These are phyloP conservation scores for Iris macrosiphon DNA, from an alignment of 106 monocot species.

Conservation along the genomic window DNA sequence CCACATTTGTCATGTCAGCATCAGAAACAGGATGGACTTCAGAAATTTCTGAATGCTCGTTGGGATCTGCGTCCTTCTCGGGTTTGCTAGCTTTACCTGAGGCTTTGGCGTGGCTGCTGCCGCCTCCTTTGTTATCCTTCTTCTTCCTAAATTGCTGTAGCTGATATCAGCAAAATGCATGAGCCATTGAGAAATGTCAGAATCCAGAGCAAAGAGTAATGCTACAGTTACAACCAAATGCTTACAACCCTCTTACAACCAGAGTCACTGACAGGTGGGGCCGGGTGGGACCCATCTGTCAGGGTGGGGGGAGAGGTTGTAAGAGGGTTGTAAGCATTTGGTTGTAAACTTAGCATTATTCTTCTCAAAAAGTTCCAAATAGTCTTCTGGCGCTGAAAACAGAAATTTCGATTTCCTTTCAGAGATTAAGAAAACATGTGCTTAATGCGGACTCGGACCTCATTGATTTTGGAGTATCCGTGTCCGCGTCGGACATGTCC, in stretches of 20 bases:
- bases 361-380: not conserved
- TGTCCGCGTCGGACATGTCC: no score
- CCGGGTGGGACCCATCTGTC: no score
- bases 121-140: conserved; percentile 70
- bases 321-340: no score
- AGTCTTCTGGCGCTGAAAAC: not conserved
- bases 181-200: not conserved
- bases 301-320: no score
- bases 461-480: no score
- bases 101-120: conserved; percentile 27
- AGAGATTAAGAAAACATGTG: not conserved
- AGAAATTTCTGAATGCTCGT: not conserved
- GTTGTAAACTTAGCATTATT: no score
- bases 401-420: not conserved
- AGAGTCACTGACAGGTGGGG: no score
- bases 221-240: no score
- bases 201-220: not conserved
- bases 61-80: conserved; percentile 15
- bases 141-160: conserved; percentile 91
- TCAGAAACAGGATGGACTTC: not conserved
- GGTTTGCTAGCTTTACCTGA: conserved; percentile 14
- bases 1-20: not conserved
- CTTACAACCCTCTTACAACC: no score
- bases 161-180: conserved; percentile 21
- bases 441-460: no score